Base-by-base conservation (phyloP, 2,329 filamentous ascomycete species). In the Hortaea werneckii region DNA sequence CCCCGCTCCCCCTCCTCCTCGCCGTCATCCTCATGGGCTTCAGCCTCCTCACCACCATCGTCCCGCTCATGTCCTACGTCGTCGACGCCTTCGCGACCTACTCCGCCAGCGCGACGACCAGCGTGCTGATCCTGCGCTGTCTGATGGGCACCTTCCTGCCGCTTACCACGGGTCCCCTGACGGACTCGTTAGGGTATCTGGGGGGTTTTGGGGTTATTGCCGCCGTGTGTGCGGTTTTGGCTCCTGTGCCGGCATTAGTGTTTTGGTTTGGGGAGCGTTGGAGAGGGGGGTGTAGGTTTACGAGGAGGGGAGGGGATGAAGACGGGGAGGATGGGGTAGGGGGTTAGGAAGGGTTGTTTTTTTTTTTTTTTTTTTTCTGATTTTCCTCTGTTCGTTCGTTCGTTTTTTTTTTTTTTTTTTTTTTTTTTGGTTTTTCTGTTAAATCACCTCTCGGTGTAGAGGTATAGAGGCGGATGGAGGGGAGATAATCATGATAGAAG, bases 1-100 rank as follows among this genome's bases (percentile, higher is more conserved):
- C 62, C 1, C 61, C 64, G 30, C 53, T 66, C 1, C 74, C 78
- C 52, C 74, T 76, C 0, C 73, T 79, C 45, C 70, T 78, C 37
- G 75, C 76, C 0, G 71, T 74, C 0, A 62, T 61, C 0, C 52
- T 79, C 0, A 72, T 78, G 45, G 69, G 70, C 6, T 67, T 66
- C 1, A 74, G 75, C 20, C 59, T 47, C 39, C 76, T 71, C 48
- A 51, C 71, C 4, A 60, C 60, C 1, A 67, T 68, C 44, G 63
- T 72, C 45, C 70, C 67, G 20, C 63, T 70, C 12, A 67, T 67
- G 56, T 55, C 65, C 1, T 73, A 72, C 50, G 56, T 73, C 2
- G 67, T 73, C 5, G 70, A 73, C 48, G 58, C 64, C 1, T 73
- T 71, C 46, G 65, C 66, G n/a, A 49, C 64, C 27, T 71, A 68